phyloP scores from a whole-genome alignment of 345 rosid genomes.

The Stellera chamaejasme region DNA sequence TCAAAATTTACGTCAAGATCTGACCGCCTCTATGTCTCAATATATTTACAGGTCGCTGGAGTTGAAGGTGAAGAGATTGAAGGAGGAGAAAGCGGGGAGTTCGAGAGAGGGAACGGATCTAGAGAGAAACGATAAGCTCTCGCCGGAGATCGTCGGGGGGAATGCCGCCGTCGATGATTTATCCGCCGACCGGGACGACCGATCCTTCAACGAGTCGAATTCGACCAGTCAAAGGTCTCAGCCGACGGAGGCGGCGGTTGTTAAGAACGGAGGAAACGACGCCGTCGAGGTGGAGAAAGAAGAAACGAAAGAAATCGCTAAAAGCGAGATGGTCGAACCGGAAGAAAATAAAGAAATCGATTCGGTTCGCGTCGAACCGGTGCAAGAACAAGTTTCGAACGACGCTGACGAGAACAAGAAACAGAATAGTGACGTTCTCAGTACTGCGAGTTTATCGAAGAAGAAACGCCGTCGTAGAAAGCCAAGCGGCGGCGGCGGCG shows the following conservation, averaged over 20 bases:
- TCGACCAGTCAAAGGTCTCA: conserved; percentile 33
- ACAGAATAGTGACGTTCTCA: conserved; percentile 45
- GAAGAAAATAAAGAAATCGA: conserved; percentile 9
- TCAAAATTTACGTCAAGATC: conserved; percentile 20
- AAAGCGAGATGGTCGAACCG: conserved; percentile 22
- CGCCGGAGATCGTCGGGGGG: conserved; percentile 15
- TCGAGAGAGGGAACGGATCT: conserved; percentile 38
- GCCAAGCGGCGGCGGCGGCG: conserved; percentile 10
- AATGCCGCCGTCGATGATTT: conserved; percentile 18
- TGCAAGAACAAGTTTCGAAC: conserved; percentile 11
- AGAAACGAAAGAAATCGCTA: conserved; percentile 8
- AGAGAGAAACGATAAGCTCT: conserved; percentile 9
- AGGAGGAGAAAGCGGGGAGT: conserved; percentile 36
- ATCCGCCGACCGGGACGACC: conserved; percentile 27
- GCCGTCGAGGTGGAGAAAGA: conserved; percentile 7
- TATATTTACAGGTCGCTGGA: conserved; percentile 37
- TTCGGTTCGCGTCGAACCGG: conserved; percentile 15
- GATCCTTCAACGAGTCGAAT: conserved; percentile 49
- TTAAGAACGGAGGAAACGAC: conserved; percentile 17
- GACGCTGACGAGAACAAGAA: conserved; percentile 13
- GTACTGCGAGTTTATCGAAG: conserved; percentile 34
- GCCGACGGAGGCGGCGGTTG: conserved; percentile 13
- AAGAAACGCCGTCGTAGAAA: conserved; percentile 27
- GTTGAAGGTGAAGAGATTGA: conserved; percentile 45
- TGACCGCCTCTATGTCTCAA: conserved; percentile 12